Conservation (phyloP, 306 rosid genomes). For the Pterocarpus santalinus region DNA sequence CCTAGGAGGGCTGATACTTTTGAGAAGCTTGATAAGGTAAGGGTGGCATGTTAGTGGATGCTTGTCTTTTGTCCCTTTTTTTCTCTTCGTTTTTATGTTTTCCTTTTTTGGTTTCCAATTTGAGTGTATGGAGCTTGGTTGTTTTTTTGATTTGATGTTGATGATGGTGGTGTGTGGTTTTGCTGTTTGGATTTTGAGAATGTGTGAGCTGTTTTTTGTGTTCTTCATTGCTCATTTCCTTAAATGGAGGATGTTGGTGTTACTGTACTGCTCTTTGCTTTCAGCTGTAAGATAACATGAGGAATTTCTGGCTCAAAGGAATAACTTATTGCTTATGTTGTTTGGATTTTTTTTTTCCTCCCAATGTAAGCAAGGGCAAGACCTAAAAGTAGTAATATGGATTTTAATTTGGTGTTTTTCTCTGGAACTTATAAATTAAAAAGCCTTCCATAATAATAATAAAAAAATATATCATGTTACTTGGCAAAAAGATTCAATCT, state of each 20-base stretch:
- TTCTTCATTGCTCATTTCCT: conserved; percentile 40
- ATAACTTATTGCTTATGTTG: conserved; percentile 29
- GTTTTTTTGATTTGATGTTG: conserved; percentile 36
- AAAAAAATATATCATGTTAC: background rate
- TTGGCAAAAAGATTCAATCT: conserved; percentile 35
- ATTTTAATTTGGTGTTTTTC: background rate
- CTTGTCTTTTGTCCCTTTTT: background rate
- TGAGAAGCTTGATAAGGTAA: conserved; percentile 94
- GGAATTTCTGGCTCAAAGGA: conserved; percentile 22
- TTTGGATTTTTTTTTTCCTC: conserved; percentile 9
- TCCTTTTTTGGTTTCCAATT: background rate
- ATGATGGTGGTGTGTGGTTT: conserved; percentile 23
- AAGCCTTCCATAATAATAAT: background rate
- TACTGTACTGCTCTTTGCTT: conserved; percentile 40
- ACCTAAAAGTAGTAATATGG: conserved; percentile 37
- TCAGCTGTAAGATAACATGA: conserved; percentile 28
- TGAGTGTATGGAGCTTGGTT: conserved; percentile 20
- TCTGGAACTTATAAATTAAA: conserved; percentile 26
- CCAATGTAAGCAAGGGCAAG: conserved; percentile 16
- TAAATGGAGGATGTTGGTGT: conserved; percentile 35
- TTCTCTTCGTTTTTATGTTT: background rate
- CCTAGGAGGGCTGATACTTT: conserved; percentile 93
- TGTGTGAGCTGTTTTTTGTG: conserved; percentile 14
- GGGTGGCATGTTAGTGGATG: background rate
- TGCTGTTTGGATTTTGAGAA: conserved; percentile 38